Percentiles rank a stretch among this genome's conserved stretches.
These are phyloP conservation scores for Claviceps purpurea DNA, from an alignment of 2,329 filamentous ascomycete species.

Conservation along the genomic window DNA sequence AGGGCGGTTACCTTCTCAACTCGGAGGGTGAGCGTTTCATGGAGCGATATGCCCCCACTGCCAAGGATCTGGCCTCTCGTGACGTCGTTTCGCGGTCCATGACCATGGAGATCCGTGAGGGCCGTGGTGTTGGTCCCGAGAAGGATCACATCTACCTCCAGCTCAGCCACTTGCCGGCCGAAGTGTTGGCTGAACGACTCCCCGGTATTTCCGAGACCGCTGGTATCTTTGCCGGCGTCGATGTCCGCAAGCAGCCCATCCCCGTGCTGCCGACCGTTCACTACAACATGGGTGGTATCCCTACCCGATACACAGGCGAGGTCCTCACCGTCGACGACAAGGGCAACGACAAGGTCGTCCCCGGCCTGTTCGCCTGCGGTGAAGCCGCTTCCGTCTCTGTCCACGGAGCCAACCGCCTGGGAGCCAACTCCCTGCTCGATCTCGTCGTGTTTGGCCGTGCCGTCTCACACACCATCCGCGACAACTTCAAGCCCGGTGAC, in stretches of 20 bases:
- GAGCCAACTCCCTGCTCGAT: slow-evolving; percentile 96
- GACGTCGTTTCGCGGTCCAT: slow-evolving; percentile 96
- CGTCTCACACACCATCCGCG: slow-evolving; percentile 91
- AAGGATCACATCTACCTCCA: slow-evolving; percentile 99
- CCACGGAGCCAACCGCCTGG: slow-evolving; percentile 93
- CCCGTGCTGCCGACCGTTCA: slow-evolving; percentile 93
- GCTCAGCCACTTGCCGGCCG: slow-evolving; percentile 83
- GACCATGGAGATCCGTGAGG: slow-evolving; percentile 96
- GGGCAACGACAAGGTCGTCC: slow-evolving; percentile 86
- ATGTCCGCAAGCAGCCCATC: slow-evolving; percentile 93
- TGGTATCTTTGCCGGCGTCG: slow-evolving; percentile 91
- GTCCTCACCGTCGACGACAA: slow-evolving; percentile 76
- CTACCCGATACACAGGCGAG: slow-evolving; percentile 93
- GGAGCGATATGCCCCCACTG: slow-evolving; percentile 95
- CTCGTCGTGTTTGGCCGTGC: slow-evolving; percentile 95
- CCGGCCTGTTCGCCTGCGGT: slow-evolving; percentile 89
- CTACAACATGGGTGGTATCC: slow-evolving; percentile 99
- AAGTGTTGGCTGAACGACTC: slow-evolving; percentile 89
- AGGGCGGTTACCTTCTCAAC: slow-evolving; percentile 96
- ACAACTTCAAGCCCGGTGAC: slow-evolving; percentile 76
- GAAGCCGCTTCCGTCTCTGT: slow-evolving; percentile 97
- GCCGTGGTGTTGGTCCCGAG: slow-evolving; percentile 88
- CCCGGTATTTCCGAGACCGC: slow-evolving; percentile 98
- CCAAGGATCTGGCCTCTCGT: slow-evolving; percentile 92
- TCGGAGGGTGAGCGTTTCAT: slow-evolving; percentile 98